These are phyloP conservation scores for Karstenula rhodostoma DNA, from an alignment of 2,329 filamentous ascomycete genomes.

Conservation along the genomic window DNA sequence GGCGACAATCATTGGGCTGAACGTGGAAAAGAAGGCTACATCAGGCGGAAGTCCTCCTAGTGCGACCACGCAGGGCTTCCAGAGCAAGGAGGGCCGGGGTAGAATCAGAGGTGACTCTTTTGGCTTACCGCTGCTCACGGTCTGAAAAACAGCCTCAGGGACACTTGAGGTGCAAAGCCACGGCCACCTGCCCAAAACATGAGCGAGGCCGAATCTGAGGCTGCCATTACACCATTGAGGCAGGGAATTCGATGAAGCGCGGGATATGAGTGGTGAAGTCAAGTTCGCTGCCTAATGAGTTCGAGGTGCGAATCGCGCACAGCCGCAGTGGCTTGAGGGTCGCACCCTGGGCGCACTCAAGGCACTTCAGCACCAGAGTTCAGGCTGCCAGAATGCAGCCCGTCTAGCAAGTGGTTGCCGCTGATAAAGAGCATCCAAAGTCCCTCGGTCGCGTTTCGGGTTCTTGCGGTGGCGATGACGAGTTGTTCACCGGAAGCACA, in stretches of 20 bases:
- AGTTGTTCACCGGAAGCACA: constrained; percentile 42
- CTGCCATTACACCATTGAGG: constrained; percentile 25
- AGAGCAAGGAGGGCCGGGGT: constrained; percentile 20
- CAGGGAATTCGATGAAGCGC: constrained; percentile 30
- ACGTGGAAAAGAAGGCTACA: constrained; percentile 36
- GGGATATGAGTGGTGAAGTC: constrained; percentile 31
- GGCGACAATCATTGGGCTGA: constrained; percentile 29
- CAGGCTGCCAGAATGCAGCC: constrained; percentile 10
- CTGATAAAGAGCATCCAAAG: constrained; percentile 40
- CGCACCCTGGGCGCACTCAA: constrained; percentile 36
- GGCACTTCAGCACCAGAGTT: constrained; percentile 26
- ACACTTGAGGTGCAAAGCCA: constrained; percentile 36
- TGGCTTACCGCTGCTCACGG: constrained; percentile 31
- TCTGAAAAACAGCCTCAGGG: constrained; percentile 20
- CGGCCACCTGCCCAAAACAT: constrained; percentile 27
- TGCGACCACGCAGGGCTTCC: constrained; percentile 31
- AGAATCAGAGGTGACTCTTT: constrained; percentile 38
- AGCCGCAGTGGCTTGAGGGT: constrained; percentile 34
- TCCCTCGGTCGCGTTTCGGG: constrained; percentile 27
- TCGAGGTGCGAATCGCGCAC: constrained; percentile 33
- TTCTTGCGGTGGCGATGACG: constrained; percentile 23
- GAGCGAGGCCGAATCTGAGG: constrained; percentile 31
- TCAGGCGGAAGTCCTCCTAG: constrained; percentile 40
- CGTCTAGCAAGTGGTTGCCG: constrained; percentile 16
- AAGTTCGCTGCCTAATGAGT: constrained; percentile 42